Conservation (phyloP, 768 basidiomycete species). For the Boletus pseudo-olivaceus region DNA sequence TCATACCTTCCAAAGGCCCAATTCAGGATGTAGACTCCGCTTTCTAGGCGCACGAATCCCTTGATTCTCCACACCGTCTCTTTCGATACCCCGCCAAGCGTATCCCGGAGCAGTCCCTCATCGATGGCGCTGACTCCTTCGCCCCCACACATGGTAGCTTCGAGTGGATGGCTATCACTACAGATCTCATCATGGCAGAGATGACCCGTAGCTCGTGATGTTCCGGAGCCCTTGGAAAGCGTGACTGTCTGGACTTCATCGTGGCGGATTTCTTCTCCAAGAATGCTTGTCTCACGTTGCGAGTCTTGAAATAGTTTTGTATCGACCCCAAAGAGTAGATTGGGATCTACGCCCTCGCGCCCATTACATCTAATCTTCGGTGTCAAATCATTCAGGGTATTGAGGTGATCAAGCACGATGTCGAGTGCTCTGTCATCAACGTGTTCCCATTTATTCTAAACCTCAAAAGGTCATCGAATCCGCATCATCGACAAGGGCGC, state of each 20-base stretch:
- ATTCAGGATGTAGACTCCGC: conserved; percentile 62
- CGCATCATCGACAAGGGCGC: conserved; percentile 25
- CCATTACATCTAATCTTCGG: conserved; percentile 75
- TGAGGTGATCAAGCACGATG: conserved; percentile 78
- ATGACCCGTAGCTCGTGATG: conserved; percentile 13
- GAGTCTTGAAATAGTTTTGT: conserved; percentile 62
- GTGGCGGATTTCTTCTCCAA: conserved; percentile 45
- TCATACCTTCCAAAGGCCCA: conserved; percentile 94
- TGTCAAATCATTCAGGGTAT: conserved; percentile 86
- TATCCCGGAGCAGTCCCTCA: conserved; percentile 39
- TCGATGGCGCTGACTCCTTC: conserved; percentile 30
- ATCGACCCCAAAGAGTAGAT: conserved; percentile 85
- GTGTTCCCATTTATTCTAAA: conserved; percentile 88
- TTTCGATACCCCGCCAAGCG: conserved; percentile 54
- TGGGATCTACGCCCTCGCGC: conserved; percentile 66
- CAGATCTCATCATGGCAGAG: conserved; percentile 16
- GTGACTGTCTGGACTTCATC: conserved; percentile 86
- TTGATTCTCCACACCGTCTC: conserved; percentile 82
- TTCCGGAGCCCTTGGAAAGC: conserved; percentile 44
- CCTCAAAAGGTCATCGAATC: conserved; percentile 4
- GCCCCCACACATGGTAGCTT: neutral
- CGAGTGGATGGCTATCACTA: neutral
- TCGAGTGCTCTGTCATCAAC: conserved; percentile 77
- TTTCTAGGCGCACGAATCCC: conserved; percentile 65
- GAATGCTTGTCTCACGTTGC: neutral